Evolutionary conservation across 163 green algal genomes (phyloP).

Genomic region (Chlamydomonas reinhardtii): DNA sequence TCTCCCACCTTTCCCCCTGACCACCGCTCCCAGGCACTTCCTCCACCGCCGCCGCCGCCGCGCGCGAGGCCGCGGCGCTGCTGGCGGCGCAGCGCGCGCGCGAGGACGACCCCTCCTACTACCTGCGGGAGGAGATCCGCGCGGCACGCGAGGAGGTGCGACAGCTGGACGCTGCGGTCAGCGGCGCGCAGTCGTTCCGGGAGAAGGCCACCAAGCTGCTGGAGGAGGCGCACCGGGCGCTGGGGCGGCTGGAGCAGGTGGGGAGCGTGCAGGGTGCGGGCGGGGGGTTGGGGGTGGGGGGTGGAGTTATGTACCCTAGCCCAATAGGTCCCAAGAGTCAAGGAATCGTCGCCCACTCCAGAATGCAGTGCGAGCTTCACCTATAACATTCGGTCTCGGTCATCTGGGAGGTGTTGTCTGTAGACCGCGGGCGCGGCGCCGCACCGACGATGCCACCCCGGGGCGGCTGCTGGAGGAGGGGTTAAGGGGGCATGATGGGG

Average conservation of each 20-base stretch:
- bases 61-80: neutral
- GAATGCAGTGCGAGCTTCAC: too few species aligned
- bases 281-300: neutral
- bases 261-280: neutral
- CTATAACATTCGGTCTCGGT: too few species aligned
- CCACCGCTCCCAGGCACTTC: neutral
- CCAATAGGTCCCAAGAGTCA: too few species aligned
- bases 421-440: too few species aligned
- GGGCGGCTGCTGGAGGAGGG: too few species aligned
- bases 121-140: constrained; percentile 34
- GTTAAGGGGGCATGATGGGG: too few species aligned
- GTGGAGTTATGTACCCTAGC: too few species aligned
- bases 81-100: neutral
- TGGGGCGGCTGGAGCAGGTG: constrained; percentile 56
- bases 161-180: neutral
- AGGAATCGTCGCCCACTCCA: too few species aligned
- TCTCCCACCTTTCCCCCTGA: neutral
- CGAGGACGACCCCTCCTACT: constrained; percentile 3
- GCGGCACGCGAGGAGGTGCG: neutral
- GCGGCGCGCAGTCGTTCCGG: constrained; percentile 37
- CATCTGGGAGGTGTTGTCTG: too few species aligned
- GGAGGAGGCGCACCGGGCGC: constrained; percentile 52
- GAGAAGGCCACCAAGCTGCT: constrained; percentile 48
- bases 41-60: neutral
- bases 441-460: too few species aligned